Base-by-base conservation (phyloP, 768 basidiomycete species). In the Pisolithus albus region DNA sequence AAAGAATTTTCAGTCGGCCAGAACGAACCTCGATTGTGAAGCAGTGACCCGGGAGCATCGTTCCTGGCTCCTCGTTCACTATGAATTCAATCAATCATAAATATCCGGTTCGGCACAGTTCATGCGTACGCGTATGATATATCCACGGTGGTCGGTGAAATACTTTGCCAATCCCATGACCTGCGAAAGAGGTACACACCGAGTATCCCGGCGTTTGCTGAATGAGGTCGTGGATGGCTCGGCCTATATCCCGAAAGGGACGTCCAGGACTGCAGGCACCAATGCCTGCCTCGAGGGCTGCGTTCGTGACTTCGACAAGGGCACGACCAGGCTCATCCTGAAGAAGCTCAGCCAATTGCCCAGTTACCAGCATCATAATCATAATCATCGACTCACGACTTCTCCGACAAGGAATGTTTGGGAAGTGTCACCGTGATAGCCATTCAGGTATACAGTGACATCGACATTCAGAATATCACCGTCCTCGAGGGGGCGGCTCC, bases 391-490 rank as follows among this genome's bases (percentile, higher is more conserved):
- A 71, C 68, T 65, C 57, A 91, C 88, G 15, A 90, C 89, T 32
- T 82, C 64, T 37, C 92, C 92, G 5, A 95, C 83, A 3, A 86
- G 67, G 64, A 92, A 93, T 0, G 87, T 95, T 47, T 77, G 70
- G 0, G 91, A 92, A 0, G 92, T 94, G 59, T 95, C 93, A 1
- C 93, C 93, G 58, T 95, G 92, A 66, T 81, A 92, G 1, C 88
- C 86, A 51, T 89, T 70, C n/a, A 85, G 69, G 64, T 79, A 94
- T 7, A 94, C 75, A 1, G 93, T 94, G 8, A 96, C 68, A 65
- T 96, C 93, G 41, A 95, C 75, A 64, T 93, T 93, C 59, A 96
- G 73, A 43, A 96, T 87, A 55, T 96, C 93, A 1, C 86, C 87
- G 43, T 88, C 74, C 63, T 86, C 78, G 3, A 96, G 75, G 0